Evolutionary conservation across 2,329 filamentous ascomycete species (phyloP), one percentile per base, ranked within the genome.

Genomic region (Ceratocystiopsis brevicomis): DNA sequence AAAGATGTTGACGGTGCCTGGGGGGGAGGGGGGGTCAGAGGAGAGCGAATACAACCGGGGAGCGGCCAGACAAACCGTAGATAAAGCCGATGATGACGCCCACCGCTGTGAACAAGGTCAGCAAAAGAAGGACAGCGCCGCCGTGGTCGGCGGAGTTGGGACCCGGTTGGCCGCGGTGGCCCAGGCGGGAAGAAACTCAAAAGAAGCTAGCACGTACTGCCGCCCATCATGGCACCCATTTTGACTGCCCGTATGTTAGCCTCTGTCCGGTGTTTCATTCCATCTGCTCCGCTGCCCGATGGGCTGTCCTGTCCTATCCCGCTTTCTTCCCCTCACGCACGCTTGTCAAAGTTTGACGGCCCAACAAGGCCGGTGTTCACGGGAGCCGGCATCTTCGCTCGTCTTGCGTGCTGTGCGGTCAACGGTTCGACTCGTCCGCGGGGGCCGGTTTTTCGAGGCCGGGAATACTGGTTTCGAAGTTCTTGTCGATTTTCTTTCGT

Each of bases 161-260:
- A 15, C 19, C 17, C 11, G 25, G 25, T 30, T 9, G 25, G 25
- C 25, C 25, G 25, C 6, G 25, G 4, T 9, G 25, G 25, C 6
- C 25, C 25, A 30, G 19, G 6, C 19, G 19, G 19, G 19, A 30
- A 30, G 10, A 10, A 9, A 30, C 2, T 30, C 25, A 6, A 4
- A 30, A 30, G 25, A 30, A 9, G 6, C n/a, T n/a, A 30, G 6
- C 18, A 74, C 86, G 56, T 81, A 96, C 88, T 92, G 60, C 86
- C 84, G 53, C 90, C 90, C 86, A 96, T 96, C 79, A 98, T 79
- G 49, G 82, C 86, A 54, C 90, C 90, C 86, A 96, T 95, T 70
- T 94, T 95, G 61, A 87, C 86, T 93, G 59, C 52, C 44, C 12
- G 17, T 30, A 6, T 10, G 56, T 59, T 55, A 59, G 58, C 51